Base-by-base conservation (phyloP, 2,329 filamentous ascomycete genomes). In the Paramyrothecium sp. region DNA sequence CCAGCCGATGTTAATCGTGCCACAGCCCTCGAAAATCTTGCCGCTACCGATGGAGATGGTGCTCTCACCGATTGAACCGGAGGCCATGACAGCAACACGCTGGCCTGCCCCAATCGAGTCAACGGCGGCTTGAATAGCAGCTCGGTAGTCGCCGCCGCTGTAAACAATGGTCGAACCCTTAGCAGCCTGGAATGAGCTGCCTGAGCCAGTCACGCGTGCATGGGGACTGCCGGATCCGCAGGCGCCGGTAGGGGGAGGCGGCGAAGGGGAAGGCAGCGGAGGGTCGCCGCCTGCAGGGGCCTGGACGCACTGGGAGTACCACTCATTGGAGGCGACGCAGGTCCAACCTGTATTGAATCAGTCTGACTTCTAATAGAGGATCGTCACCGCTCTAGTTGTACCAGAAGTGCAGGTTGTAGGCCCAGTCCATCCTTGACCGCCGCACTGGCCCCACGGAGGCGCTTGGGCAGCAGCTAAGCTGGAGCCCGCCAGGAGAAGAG, bases 281-380 rank as follows among this genome's bases (percentile, higher is more conserved):
- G 38, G 38, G n/a, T 44, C 13, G 38, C n/a, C n/a, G n/a, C n/a
- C n/a, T n/a, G 38, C 5, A 44, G 38, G n/a, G 13, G 13, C 21
- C 49, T 51, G 21, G 16, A 51, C 17, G 16, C 49, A 51, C n/a
- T 51, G 49, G 13, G 49, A 51, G n/a, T 51, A 51, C 49, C 49
- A 51, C 23, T 51, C 11, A 30, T 51, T 51, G 12, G 20, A 33
- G 21, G n/a, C 20, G 7, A 51, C 49, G 30, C 49, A 51, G 4
- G 49, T 51, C 49, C 49, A 51, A 30, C 49, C 49, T 51, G n/a
- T 16, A n/a, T 19, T 11, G 47, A 21, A 12, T 44, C 13, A 44
- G 38, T 12, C 13, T 7, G 38, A 5, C n/a, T n/a, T n/a, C n/a
- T n/a, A 44, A 4, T 19, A 44, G 13, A 44, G 33, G n/a, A 44